Base-by-base conservation (phyloP, 208 protist species). In the Porcisia hertigi region DNA sequence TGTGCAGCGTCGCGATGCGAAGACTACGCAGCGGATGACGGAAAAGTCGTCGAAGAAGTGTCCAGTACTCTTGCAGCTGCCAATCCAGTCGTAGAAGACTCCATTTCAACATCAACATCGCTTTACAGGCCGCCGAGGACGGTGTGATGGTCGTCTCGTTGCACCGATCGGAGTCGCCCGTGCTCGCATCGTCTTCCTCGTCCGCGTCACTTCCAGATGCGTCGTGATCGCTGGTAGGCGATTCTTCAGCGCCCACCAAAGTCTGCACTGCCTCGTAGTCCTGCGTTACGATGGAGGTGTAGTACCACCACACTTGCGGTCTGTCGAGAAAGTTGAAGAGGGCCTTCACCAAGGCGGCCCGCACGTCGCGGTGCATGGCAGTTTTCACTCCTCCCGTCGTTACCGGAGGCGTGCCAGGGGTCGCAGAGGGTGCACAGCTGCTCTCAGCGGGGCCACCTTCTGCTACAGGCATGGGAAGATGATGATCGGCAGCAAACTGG, bases 281-380 rank as follows among this genome's bases (percentile, higher is more conserved):
- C 43, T 65, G 58, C 62, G 11, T 9, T 4, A 70, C 47, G 5
- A 80, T 52, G 0, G 20, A 47, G 18, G 36, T 34, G 39, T 71
- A 80, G 69, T 75, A 80, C 3, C 57, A 34, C 81, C 81, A 85
- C 49, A 78, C 76, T 34, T 54, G 60, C 57, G 70, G 71, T n/a
- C 78, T 76, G 36, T 6, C 36, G 2, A 81, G 23, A 45, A 60
- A 85, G 52, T 73, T 6, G 30, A 79, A 81, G 41, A 85, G 53
- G 0, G 75, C 43, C 6, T 64, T 47, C 11, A 85, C 58, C 5
- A 85, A 34, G 11, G 81, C 81, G 0, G 73, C 39, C 16, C 69
- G 73, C 36, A 81, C 75, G 39, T 85, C 81, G 20, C 73, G 75
- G 67, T 85, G 81, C 62, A 85, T 75, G 4, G 72, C n/a, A 30